Conservation (phyloP, 2,329 filamentous ascomycete species). For the Exserohilum turcica region DNA sequence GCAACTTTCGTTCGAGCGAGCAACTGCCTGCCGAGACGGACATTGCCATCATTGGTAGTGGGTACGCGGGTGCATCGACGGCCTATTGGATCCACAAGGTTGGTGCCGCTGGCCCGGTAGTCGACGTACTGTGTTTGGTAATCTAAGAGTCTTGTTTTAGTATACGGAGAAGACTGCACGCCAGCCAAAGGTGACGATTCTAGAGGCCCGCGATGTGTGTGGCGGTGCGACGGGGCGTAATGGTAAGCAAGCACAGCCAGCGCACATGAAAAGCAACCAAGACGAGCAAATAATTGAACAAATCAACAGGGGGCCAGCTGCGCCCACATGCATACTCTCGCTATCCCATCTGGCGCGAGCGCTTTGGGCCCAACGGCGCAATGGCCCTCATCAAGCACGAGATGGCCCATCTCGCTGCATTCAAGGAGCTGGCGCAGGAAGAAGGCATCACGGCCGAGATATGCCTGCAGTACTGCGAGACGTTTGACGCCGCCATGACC, state of each 20-base stretch:
- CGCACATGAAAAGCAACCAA: neutral
- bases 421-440: constrained; percentile 10
- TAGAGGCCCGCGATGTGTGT: constrained; percentile 19
- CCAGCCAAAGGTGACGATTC: constrained; percentile 16
- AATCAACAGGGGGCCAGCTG: constrained; percentile 16
- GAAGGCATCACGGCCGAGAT: constrained; percentile 15
- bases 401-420: constrained; percentile 14
- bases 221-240: constrained; percentile 18
- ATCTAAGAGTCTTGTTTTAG: neutral
- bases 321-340: constrained; percentile 19
- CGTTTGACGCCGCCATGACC: constrained; percentile 21
- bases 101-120: constrained; percentile 1
- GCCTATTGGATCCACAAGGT: constrained; percentile 23
- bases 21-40: constrained; percentile 13
- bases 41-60: constrained; percentile 20
- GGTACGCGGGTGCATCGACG: constrained; percentile 16
- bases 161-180: constrained; percentile 11
- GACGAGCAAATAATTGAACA: neutral
- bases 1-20: constrained; percentile 15
- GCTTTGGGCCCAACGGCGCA: constrained; percentile 14
- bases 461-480: constrained; percentile 19
- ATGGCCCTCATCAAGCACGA: constrained; percentile 20
- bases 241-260: neutral
- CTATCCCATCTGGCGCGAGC: constrained; percentile 13
- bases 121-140: constrained; percentile 2